Evolutionary conservation across 2,329 filamentous ascomycete genomes (phyloP).

Genomic region (Byssochlamys sp.): DNA sequence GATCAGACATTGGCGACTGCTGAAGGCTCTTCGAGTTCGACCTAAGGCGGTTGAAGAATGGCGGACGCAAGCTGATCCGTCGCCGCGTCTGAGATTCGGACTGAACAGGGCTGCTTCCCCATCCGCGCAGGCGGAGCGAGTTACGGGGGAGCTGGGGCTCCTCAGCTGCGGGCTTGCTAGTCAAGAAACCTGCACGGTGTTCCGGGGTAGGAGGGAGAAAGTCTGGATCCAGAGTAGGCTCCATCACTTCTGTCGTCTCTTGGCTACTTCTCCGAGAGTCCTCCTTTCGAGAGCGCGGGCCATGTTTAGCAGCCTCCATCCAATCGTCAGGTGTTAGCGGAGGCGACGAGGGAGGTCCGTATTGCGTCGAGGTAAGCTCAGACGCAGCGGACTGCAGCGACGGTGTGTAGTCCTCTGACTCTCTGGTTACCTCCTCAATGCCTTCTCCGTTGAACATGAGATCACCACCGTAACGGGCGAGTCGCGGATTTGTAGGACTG

Average conservation of each 20-base stretch:
- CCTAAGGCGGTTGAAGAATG: slow-evolving; percentile 24
- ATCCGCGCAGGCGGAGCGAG: slow-evolving; percentile 18
- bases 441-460: slow-evolving; percentile 13
- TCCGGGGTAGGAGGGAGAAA: neutral
- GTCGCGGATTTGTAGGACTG: slow-evolving; percentile 13
- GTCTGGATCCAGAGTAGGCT: neutral
- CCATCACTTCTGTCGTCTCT: neutral
- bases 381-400: slow-evolving; percentile 10
- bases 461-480: slow-evolving; percentile 13
- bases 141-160: slow-evolving; percentile 18
- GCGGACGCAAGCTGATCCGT: slow-evolving; percentile 26
- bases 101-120: slow-evolving; percentile 12
- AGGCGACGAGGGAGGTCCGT: slow-evolving; percentile 15
- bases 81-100: slow-evolving; percentile 18
- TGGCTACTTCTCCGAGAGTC: neutral
- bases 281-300: slow-evolving; percentile 12
- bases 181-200: neutral
- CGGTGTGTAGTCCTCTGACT: slow-evolving; percentile 14
- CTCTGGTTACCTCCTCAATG: slow-evolving; percentile 13
- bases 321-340: slow-evolving; percentile 34
- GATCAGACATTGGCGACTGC: slow-evolving; percentile 17
- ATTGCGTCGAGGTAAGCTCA: slow-evolving; percentile 2
- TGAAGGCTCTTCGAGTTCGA: slow-evolving; percentile 15
- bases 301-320: slow-evolving; percentile 30
- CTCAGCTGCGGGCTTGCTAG: slow-evolving; percentile 3